A percentile compares a stretch with the other conserved stretches of the same genome.
phyloP scores from a whole-genome alignment of 495 filamentous ascomycete genomes.

The Rhypophila decipiens region DNA sequence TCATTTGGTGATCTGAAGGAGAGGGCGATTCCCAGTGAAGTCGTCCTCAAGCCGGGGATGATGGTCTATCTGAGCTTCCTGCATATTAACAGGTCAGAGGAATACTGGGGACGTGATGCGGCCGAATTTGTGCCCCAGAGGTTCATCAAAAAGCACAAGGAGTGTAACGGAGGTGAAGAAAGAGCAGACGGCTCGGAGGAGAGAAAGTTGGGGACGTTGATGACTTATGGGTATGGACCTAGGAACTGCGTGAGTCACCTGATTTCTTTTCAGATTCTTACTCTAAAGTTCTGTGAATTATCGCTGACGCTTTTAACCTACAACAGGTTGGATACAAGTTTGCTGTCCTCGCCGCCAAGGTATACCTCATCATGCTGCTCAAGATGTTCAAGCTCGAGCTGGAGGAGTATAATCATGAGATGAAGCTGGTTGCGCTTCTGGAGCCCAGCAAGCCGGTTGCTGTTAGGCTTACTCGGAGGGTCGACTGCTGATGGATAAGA shows the following conservation, averaged over 20 bases:
- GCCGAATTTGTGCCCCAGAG: not conserved
- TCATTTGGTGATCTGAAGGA: not conserved
- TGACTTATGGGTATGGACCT: not conserved
- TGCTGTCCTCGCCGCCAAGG: not conserved
- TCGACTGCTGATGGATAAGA: too few species aligned
- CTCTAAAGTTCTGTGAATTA: not conserved
- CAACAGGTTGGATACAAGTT: not conserved
- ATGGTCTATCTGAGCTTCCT: not conserved
- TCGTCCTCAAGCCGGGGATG: not conserved
- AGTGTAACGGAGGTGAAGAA: too few species aligned
- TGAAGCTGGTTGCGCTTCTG: not conserved
- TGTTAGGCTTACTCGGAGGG: too few species aligned
- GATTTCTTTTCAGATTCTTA: not conserved
- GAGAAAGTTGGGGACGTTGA: too few species aligned
- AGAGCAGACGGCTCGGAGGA: too few species aligned
- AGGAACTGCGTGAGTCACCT: not conserved
- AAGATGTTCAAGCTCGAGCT: not conserved
- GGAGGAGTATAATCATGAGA: not conserved
- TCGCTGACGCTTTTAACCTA: too few species aligned
- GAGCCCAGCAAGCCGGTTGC: not conserved
- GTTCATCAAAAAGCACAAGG: not conserved
- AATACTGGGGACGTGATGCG: not conserved
- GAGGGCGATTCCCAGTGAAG: too few species aligned
- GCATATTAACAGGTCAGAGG: not conserved
- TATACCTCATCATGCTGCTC: not conserved